Base-by-base conservation (phyloP, 768 basidiomycete genomes). In the Gymnopilus junonius region DNA sequence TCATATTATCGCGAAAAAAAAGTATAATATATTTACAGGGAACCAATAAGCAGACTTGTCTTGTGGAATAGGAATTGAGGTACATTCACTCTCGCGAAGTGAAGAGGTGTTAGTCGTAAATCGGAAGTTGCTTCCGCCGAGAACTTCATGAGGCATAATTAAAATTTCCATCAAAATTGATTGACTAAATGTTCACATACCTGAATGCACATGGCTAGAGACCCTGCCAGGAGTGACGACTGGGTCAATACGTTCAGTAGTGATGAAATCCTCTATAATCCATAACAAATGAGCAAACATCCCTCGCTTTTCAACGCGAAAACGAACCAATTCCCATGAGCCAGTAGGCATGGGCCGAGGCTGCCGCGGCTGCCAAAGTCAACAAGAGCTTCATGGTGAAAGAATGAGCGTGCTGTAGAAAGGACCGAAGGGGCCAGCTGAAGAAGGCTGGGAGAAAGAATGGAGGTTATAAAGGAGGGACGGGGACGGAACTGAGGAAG, bases 31-130 rank as follows among this genome's bases (percentile, higher is more conserved):
- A 76, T 80, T 48, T 64, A 83, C 82, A 51, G 83, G 82, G 64
- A 80, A 80, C 84, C 84, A 85, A 64, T 85, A 85, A 55, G 75
- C 79, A 20, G 82, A 84, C 65, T 85, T 83, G 73, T 85, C 84
- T 72, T 86, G 74, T 15, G 76, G 74, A 68, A 86, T 85, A 39
- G 83, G 84, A 60, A 81, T 75, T n/a, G 84, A 82, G 2, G 83
- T 82, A 67, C 85, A 86, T 67, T 80, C 64, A 66, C 84, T 85
- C 60, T 81, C 61, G 40, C 81, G 75, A 25, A 86, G 75, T 10
- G 58, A 63, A 12, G 75, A 75, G 1, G 84, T 84, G 65, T 74
- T 77, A 34, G 77, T 77, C 34, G 68, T 67, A 62, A 78, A 69
- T 42, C 82, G 74, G 71, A 86, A 84, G 66, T 84, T 84, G 73